Conservation (phyloP, 1,139 yeast species). For the Taiozyma sp. region DNA sequence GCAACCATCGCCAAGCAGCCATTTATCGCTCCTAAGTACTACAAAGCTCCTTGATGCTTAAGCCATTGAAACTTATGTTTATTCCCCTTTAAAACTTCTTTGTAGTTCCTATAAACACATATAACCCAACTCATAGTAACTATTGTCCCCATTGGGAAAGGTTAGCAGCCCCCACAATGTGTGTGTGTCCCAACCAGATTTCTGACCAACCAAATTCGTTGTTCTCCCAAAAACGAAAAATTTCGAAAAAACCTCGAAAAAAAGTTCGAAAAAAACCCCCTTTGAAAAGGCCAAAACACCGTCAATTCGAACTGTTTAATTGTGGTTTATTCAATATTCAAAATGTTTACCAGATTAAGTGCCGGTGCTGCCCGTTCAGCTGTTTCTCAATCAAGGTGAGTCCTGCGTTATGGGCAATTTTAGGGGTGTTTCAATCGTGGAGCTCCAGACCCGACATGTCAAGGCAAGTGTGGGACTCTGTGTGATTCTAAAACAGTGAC, state of each 20-base stretch:
- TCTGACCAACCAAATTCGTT: constrained; percentile 19
- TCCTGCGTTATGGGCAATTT: constrained; percentile 13
- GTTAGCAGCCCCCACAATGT: not conserved
- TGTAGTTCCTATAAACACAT: not conserved
- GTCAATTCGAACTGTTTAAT: not conserved
- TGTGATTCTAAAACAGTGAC: not conserved
- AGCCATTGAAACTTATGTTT: not conserved
- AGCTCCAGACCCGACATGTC: not conserved
- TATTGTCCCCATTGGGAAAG: not conserved
- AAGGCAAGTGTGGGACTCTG: not conserved
- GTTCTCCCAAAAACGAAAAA: not conserved
- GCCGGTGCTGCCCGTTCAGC: constrained; percentile 55
- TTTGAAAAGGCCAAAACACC: not conserved
- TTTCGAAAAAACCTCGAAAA: constrained; percentile 9
- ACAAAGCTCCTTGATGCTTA: constrained; percentile 32
- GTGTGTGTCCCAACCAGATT: constrained; percentile 7
- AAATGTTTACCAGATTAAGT: constrained; percentile 66
- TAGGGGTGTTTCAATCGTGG: not conserved
- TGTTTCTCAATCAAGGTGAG: constrained; percentile 51
- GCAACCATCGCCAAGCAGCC: constrained; percentile 81
- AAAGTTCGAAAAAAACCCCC: constrained; percentile 7
- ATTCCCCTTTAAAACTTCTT: not conserved
- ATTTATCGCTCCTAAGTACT: constrained; percentile 70
- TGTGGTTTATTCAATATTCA: constrained; percentile 6
- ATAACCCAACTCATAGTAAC: not conserved